Percentiles rank a stretch among this genome's conserved stretches.
phyloP scores from a whole-genome alignment of 2,329 filamentous ascomycete species.

The Cercospora janseana region DNA sequence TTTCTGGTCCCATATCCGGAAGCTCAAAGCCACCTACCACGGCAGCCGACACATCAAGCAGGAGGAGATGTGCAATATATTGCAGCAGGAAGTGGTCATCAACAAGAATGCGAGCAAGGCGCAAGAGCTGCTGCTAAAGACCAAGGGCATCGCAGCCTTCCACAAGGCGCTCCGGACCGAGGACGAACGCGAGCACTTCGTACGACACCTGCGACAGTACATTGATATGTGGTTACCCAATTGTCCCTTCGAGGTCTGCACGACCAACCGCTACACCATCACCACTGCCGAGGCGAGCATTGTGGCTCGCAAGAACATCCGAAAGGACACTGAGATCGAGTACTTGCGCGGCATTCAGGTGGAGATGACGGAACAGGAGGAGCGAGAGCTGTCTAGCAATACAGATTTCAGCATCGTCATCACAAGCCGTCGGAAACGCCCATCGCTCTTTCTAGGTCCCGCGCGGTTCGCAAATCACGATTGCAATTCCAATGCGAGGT shows the following conservation, averaged over 20 bases:
- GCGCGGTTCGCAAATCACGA: constrained; percentile 97
- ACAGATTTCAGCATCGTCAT: constrained; percentile 98
- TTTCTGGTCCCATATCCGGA: constrained; percentile 95
- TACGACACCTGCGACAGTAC: constrained; percentile 81
- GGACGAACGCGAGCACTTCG: constrained; percentile 83
- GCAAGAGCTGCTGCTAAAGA: constrained; percentile 68
- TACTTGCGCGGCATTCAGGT: constrained; percentile 91
- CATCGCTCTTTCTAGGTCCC: constrained; percentile 89
- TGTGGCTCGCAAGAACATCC: constrained; percentile 75
- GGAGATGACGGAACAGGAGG: constrained; percentile 86
- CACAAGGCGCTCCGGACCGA: constrained; percentile 61
- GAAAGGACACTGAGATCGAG: constrained; percentile 80
- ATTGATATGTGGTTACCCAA: constrained; percentile 90
- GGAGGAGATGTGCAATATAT: constrained; percentile 59
- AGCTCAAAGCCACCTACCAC: constrained; percentile 85
- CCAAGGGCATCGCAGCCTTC: constrained; percentile 73
- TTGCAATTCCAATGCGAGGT: constrained; percentile 84
- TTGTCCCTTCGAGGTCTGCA: constrained; percentile 90
- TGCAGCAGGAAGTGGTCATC: constrained; percentile 67
- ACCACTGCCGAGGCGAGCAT: constrained; percentile 84
- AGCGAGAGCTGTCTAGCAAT: constrained; percentile 76
- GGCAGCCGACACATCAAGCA: constrained; percentile 74
- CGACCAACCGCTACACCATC: constrained; percentile 93
- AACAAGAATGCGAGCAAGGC: constrained; percentile 69
- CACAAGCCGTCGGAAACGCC: constrained; percentile 84